A percentile compares a stretch with the other conserved stretches of the same genome.
These are phyloP conservation scores for Paramyrothecium sp. DNA, from an alignment of 2,329 filamentous ascomycete species.

Conservation along the genomic window DNA sequence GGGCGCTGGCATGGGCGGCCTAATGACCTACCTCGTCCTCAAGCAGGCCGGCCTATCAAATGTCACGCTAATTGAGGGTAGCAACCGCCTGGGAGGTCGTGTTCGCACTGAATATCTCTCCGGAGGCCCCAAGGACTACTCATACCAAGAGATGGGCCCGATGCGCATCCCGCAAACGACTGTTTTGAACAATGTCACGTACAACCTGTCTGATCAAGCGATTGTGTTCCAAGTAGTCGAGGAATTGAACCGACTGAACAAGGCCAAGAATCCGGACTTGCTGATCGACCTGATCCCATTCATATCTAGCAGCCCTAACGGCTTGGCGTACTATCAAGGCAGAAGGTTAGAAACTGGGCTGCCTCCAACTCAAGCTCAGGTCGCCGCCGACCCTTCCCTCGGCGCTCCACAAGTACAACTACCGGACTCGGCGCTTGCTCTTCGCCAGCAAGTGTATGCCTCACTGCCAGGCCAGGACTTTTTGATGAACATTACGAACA, in stretches of 20 bases:
- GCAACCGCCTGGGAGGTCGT: constrained; percentile 58
- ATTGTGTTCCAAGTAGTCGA: constrained; percentile 64
- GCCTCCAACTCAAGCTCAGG: constrained; percentile 50
- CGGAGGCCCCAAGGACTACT: constrained; percentile 58
- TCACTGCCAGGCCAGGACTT: constrained; percentile 33
- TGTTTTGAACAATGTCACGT: constrained; percentile 42
- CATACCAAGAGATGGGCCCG: constrained; percentile 66
- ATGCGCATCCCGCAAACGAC: constrained; percentile 59
- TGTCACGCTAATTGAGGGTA: constrained; percentile 60
- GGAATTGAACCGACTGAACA: constrained; percentile 60
- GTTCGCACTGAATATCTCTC: constrained; percentile 62
- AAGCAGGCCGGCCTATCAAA: constrained; percentile 52
- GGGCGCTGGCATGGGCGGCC: constrained; percentile 62
- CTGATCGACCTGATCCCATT: constrained; percentile 62
- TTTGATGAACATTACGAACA: constrained; percentile 33
- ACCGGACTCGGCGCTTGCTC: constrained; percentile 23
- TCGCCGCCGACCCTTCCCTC: constrained; percentile 39
- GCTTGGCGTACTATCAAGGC: constrained; percentile 47
- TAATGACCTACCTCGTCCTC: constrained; percentile 55
- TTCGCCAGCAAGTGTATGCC: constrained; percentile 34
- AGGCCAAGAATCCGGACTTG: constrained; percentile 38
- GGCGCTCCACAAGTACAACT: constrained; percentile 22
- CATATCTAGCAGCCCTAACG: constrained; percentile 56
- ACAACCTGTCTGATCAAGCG: constrained; percentile 61
- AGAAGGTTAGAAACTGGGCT: constrained; percentile 48